phyloP scores from a whole-genome alignment of 2,329 filamentous ascomycete genomes.

The Trichoderma semiorbis region DNA sequence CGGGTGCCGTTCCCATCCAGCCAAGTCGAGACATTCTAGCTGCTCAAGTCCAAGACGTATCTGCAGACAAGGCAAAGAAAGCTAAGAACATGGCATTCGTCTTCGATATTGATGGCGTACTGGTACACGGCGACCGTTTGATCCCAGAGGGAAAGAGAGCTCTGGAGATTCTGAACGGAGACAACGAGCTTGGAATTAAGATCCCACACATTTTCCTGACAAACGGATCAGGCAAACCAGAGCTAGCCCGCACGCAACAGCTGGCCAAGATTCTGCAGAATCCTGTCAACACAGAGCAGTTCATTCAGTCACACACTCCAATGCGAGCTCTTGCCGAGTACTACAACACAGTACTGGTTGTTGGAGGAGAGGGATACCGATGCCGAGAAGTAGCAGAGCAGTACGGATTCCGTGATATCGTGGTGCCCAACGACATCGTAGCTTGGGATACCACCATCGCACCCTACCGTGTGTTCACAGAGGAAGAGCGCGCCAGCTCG shows the following conservation, averaged over 20 bases:
- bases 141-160: conserved; percentile 11
- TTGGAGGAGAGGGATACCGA: conserved; percentile 9
- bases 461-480: conserved; percentile 4
- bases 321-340: conserved; percentile 12
- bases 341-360: conserved; percentile 1
- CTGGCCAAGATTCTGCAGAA: conserved; percentile 8
- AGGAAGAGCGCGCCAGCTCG: conserved; percentile 2
- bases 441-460: conserved; percentile 9
- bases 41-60: conserved; percentile 7
- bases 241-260: conserved; percentile 8
- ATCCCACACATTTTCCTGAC: conserved; percentile 8
- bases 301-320: conserved; percentile 11
- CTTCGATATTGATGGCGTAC: conserved; percentile 7
- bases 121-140: neutral
- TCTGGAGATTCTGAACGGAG: conserved; percentile 5
- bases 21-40: conserved; percentile 1
- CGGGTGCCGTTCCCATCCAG: neutral
- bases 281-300: conserved; percentile 7
- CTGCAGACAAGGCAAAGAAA: conserved; percentile 5
- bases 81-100: conserved; percentile 14
- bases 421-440: conserved; percentile 10
- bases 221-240: conserved; percentile 10
- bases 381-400: conserved; percentile 11
- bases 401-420: conserved; percentile 6
- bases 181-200: conserved; percentile 10